Conservation (phyloP, 2,329 filamentous ascomycete species). For the Stromatinia cepivora region DNA sequence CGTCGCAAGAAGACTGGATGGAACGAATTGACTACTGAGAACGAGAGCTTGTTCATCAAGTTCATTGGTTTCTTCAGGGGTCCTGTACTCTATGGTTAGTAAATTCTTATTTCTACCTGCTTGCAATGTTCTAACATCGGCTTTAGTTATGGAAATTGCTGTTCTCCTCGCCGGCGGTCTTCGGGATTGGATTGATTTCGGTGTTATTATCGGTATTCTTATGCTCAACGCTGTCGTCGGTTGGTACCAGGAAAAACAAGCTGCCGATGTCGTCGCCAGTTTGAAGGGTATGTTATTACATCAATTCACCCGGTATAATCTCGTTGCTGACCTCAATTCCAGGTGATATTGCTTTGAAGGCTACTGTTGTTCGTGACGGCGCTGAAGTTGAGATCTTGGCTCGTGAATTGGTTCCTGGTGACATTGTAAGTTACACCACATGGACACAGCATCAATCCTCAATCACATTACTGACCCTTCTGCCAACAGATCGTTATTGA, state of each 20-base stretch:
- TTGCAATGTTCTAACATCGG: slow-evolving; percentile 25
- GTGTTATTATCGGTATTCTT: slow-evolving; percentile 75
- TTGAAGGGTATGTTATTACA: slow-evolving; percentile 52
- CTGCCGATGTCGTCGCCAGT: slow-evolving; percentile 71
- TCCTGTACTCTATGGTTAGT: slow-evolving; percentile 74
- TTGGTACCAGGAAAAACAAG: slow-evolving; percentile 82
- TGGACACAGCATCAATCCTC: background rate
- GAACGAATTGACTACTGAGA: slow-evolving; percentile 73
- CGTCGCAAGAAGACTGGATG: slow-evolving; percentile 66
- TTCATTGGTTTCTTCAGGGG: slow-evolving; percentile 75
- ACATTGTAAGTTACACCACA: slow-evolving; percentile 58
- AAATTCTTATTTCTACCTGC: background rate
- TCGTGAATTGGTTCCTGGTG: slow-evolving; percentile 73
- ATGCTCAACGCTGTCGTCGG: slow-evolving; percentile 73
- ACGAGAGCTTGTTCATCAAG: slow-evolving; percentile 73
- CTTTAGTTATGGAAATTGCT: slow-evolving; percentile 72
- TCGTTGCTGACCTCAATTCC: background rate
- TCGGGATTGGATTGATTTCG: slow-evolving; percentile 74
- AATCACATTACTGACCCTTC: background rate
- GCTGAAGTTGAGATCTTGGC: slow-evolving; percentile 68
- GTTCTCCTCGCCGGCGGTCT: slow-evolving; percentile 73
- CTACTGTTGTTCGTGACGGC: slow-evolving; percentile 66
- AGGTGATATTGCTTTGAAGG: slow-evolving; percentile 76
- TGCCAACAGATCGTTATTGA: slow-evolving; percentile 61
- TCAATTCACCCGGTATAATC: background rate